phyloP scores from a whole-genome alignment of 306 rosid species.

The Chamaecrista fasciculata region DNA sequence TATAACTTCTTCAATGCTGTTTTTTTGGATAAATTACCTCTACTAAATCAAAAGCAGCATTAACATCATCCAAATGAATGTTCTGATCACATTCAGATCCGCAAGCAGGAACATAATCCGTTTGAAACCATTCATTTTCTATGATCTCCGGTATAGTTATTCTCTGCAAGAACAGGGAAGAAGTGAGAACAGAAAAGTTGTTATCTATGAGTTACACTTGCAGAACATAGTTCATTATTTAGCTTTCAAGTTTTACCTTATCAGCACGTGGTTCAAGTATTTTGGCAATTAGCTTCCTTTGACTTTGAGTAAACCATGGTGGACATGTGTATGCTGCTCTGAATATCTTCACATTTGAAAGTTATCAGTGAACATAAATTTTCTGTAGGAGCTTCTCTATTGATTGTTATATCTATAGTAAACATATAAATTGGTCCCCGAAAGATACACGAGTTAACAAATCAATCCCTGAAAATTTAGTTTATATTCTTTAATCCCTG shows the following conservation, averaged over 20 bases:
- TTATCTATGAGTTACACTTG: neutral
- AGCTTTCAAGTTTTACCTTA: conserved; percentile 47
- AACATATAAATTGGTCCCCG: too few relatives aligned
- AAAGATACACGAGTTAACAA: too few relatives aligned
- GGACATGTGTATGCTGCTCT: conserved; percentile 62
- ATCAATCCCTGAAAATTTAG: too few relatives aligned
- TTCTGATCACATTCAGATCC: conserved; percentile 39
- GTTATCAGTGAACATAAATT: conserved; percentile 26
- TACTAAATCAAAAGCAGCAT: conserved; percentile 46
- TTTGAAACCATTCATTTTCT: conserved; percentile 72
- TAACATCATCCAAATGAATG: conserved; percentile 46
- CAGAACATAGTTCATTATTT: neutral
- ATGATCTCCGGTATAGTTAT: conserved; percentile 51
- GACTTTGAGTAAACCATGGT: conserved; percentile 62
- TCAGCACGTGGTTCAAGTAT: conserved; percentile 53
- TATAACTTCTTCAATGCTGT: neutral
- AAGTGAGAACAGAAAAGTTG: conserved; percentile 14
- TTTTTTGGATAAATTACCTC: conserved; percentile 50
- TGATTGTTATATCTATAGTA: neutral
- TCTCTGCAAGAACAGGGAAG: conserved; percentile 44
- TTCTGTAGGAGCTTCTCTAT: conserved; percentile 10
- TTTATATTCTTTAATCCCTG: too few relatives aligned
- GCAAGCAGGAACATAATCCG: conserved; percentile 52
- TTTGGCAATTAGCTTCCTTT: conserved; percentile 56
- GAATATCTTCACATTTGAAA: conserved; percentile 46